These are phyloP conservation scores for Fonsecaea monophora DNA, from an alignment of 2,329 filamentous ascomycete genomes.

Conservation along the genomic window DNA sequence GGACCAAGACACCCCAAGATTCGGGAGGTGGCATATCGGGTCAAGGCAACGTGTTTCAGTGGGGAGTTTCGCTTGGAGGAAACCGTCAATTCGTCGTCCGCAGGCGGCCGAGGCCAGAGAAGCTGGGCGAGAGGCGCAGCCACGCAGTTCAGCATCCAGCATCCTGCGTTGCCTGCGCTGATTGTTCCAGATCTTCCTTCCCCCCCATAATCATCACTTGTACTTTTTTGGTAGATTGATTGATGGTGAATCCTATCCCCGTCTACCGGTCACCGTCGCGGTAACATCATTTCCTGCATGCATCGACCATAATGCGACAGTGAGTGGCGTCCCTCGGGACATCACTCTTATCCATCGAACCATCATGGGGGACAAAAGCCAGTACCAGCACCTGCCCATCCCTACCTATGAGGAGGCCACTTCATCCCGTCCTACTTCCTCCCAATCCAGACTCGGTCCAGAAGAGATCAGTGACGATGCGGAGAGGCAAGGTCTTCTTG, in stretches of 20 bases:
- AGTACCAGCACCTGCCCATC: conserved; percentile 72
- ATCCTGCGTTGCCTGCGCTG: neutral
- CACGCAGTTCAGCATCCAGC: neutral
- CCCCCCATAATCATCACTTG: neutral
- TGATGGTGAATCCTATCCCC: neutral
- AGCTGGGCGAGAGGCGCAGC: conserved; percentile 6
- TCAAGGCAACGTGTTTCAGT: conserved; percentile 12
- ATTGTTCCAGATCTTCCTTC: conserved; percentile 1
- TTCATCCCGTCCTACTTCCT: conserved; percentile 63
- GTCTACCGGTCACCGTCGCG: conserved; percentile 3
- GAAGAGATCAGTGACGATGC: conserved; percentile 71
- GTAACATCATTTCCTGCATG: conserved; percentile 18
- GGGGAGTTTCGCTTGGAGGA: conserved; percentile 18
- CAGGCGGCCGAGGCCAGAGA: conserved; percentile 4
- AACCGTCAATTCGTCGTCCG: conserved; percentile 1
- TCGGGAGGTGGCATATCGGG: conserved; percentile 5
- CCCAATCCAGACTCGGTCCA: conserved; percentile 56
- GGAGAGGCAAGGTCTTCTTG: conserved; percentile 78
- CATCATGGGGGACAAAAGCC: conserved; percentile 58
- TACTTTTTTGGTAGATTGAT: neutral
- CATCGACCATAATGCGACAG: conserved; percentile 28
- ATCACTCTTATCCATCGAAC: conserved; percentile 27
- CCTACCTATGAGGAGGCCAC: conserved; percentile 84
- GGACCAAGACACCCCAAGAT: neutral
- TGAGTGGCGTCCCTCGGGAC: conserved; percentile 38